Conservation (phyloP, 306 rosid genomes). For the Glycine latifolia region DNA sequence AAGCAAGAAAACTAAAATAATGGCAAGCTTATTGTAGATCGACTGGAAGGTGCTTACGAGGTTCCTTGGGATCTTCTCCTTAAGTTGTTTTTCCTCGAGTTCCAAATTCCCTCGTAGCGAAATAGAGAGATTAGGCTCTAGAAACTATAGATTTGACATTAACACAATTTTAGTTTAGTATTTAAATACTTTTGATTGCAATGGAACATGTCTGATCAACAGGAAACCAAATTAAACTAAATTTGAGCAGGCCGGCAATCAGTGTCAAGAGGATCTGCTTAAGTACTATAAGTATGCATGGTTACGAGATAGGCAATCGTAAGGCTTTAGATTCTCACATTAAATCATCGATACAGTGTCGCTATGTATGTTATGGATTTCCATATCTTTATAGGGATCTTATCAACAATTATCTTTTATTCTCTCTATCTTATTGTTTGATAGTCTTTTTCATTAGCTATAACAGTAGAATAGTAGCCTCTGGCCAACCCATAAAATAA, state of each 20-base stretch:
- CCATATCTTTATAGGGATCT: constrained; percentile 47
- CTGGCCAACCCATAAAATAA: constrained; percentile 28
- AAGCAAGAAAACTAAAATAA: constrained; percentile 7
- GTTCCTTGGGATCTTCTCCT: constrained; percentile 48
- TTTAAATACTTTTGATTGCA: neutral
- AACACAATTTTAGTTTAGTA: constrained; percentile 39
- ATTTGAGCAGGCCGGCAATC: constrained; percentile 55
- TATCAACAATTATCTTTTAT: constrained; percentile 23
- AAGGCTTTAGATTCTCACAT: constrained; percentile 53
- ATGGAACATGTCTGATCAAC: constrained; percentile 48
- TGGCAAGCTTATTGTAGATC: neutral
- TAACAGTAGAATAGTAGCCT: neutral
- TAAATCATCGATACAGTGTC: constrained; percentile 46
- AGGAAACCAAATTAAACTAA: constrained; percentile 53
- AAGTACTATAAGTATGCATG: constrained; percentile 43
- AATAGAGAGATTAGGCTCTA: constrained; percentile 43
- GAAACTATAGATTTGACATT: constrained; percentile 46
- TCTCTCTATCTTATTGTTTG: constrained; percentile 11
- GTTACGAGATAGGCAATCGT: constrained; percentile 48
- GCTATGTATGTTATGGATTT: constrained; percentile 47
- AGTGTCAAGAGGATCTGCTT: constrained; percentile 48
- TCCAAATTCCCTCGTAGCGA: constrained; percentile 47
- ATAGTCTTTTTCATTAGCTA: constrained; percentile 6
- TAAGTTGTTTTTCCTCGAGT: constrained; percentile 52
- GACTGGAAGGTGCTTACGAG: constrained; percentile 48